Evolutionary conservation across 169 alveolate genomes (phyloP), one percentile per base, ranked within the genome.

Genomic region (Cryptosporidium andersoni): DNA sequence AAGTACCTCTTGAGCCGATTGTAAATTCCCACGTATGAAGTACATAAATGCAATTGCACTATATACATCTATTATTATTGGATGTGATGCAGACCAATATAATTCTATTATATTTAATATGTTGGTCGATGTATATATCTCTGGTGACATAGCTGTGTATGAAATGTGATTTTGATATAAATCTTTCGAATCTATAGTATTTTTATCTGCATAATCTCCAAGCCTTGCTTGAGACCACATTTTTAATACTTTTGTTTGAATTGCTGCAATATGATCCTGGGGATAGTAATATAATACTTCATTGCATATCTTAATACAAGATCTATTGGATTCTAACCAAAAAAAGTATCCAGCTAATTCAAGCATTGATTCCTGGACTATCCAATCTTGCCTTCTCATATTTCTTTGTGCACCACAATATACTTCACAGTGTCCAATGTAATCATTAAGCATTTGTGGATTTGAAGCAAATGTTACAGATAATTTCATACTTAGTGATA

Each of bases 1-100:
- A 36, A 74, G 48, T 55, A 74, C 60, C 34, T 74, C 85, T 48
- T 74, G 74, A 58, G 74, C 55, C 16, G 85, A 74, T 58, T 74
- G 55, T 68, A 66, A 74, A 25, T 74, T 74, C 14, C 85, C 85
- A 42, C 85, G 39, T 58, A 74, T 47, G 36, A 56, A 74, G 37
- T 74, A 68, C 47, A 74, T 74, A 9, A 74, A 49, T 4, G 85
- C 66, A 7, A 68, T 74, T 56, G 85, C 40, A 34, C 74, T 62
- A 60, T 74, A 74, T 5, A 74, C 67, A 74, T 74, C 85, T 11
- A 74, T 74, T 5, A 74, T 74, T 60, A 74, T 58, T 9, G 85
- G 85, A n/a, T 74, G 85, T 47, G 60, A 58, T 8, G 60, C 85
- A 2, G 85, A 74, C 85, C 85, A 74, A 55, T 74, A 58, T 47